Evolutionary conservation across 441 rosid genomes (phyloP), one percentile per base, ranked within the genome.

Genomic region (Erodium texanum): DNA sequence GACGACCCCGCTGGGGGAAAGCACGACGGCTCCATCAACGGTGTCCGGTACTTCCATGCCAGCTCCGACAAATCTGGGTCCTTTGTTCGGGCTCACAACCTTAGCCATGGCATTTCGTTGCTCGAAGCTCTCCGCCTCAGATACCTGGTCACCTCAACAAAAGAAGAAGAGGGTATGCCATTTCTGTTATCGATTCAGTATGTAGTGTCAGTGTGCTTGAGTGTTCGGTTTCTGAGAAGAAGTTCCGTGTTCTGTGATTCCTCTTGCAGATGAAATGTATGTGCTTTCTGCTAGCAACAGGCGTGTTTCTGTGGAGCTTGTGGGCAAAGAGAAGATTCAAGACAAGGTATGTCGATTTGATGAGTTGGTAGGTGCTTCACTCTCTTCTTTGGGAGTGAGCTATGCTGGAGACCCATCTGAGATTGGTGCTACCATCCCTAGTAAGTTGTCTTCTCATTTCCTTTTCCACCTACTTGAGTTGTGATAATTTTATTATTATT

Each of bases 281-380:
- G 98, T 93, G 70, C 83, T 90, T 34, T 90, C 98, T 4, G 82
- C 94, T 3, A 83, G 78, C 68, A 93, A 90, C 77, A 81, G 80
- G 59, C 86, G 87, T 20, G 95, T 93, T n/a, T 84, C 90, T 8
- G 82, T 93, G 66, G 78, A 93, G 71, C 83, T 93, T 62, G 68
- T 93, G 68, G 97, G 98, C 43, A 86, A 84, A 56, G 92, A 93
- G 5, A 85, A 85, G 81, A 84, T 90, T n/a, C 83, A 86, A 73
- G 94, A 90, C 73, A 90, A 86, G 78, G 45, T 93, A 41, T 84
- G 92, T 77, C 79, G 86, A 34, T 81, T 93, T 52, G 96, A 89
- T 63, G 96, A 89, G 78, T 75, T 90, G 71, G 80, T 77, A 7
- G 76, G 85, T 77, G 96, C 86, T 43, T 85, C 98, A 14, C 80